Percentiles rank a stretch among this genome's conserved stretches.
Evolutionary conservation across 139 green algal genomes (phyloP).

Genomic region (Haematococcus lacustris): DNA sequence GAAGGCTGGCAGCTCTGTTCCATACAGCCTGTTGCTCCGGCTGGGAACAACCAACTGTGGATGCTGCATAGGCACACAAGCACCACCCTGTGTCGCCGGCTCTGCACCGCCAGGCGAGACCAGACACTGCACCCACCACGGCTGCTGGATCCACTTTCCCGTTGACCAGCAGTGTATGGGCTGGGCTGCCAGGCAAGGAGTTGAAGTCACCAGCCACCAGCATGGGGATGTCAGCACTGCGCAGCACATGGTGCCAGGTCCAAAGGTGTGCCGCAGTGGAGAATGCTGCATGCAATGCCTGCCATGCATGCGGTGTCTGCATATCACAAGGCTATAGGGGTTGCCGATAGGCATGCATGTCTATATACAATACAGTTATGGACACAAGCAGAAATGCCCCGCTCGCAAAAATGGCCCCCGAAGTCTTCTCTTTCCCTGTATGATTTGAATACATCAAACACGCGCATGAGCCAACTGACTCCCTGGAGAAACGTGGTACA

Average conservation of each 20-base stretch:
- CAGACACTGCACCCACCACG: conserved; percentile 37
- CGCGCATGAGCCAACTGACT: too few species aligned
- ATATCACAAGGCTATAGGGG: not conserved
- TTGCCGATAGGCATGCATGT: not conserved
- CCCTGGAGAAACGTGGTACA: too few species aligned
- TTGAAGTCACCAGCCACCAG: conserved; percentile 98
- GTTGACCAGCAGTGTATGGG: conserved; percentile 82
- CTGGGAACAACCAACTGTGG: not conserved
- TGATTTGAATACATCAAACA: too few species aligned
- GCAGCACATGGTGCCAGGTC: too few species aligned
- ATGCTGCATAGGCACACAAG: not conserved
- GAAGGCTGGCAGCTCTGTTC: not conserved
- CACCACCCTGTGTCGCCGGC: not conserved
- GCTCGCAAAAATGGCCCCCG: too few species aligned
- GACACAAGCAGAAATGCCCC: too few species aligned
- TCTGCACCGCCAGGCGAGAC: too few species aligned
- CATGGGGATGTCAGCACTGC: conserved; percentile 87
- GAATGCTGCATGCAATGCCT: too few species aligned
- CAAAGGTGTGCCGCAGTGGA: too few species aligned
- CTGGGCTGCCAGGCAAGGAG: conserved; percentile 74
- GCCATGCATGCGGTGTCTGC: not conserved
- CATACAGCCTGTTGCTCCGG: not conserved
- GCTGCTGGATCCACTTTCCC: conserved; percentile 64
- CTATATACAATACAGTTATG: too few species aligned
- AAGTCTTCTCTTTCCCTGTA: too few species aligned